Conservation (phyloP, 106 monocot species). For the Acanthochlamys bracteata region DNA sequence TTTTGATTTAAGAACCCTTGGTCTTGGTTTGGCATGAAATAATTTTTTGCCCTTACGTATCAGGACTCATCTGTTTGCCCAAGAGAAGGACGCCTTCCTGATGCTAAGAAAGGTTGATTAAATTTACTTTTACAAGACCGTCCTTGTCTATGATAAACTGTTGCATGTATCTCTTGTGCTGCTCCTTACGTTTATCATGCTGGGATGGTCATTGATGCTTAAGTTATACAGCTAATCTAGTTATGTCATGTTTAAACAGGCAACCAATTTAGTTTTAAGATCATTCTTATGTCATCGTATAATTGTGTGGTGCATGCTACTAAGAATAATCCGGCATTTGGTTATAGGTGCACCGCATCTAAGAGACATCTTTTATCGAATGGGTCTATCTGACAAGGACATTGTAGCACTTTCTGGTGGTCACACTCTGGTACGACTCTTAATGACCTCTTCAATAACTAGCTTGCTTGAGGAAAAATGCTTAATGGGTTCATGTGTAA, state of each 20-base stretch:
- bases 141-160: too few species aligned
- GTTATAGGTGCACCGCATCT: constrained; percentile 43
- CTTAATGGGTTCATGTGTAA: neutral
- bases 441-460: neutral
- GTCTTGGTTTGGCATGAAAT: too few species aligned
- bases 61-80: constrained; percentile 8
- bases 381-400: constrained; percentile 76
- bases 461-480: neutral
- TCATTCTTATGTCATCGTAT: too few species aligned
- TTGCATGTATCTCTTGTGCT: too few species aligned
- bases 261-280: too few species aligned
- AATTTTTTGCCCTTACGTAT: neutral
- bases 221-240: too few species aligned
- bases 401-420: constrained; percentile 71
- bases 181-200: too few species aligned
- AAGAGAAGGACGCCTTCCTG: constrained; percentile 12
- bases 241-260: too few species aligned
- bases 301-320: too few species aligned
- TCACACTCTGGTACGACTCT: constrained; percentile 56
- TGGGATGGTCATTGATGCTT: too few species aligned
- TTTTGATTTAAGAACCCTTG: neutral
- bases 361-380: constrained; percentile 62
- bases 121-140: neutral
- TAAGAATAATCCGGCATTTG: neutral
- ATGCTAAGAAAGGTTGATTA: constrained; percentile 13